Conservation (phyloP, 345 rosid species). For the Cochlearia excelsa region DNA sequence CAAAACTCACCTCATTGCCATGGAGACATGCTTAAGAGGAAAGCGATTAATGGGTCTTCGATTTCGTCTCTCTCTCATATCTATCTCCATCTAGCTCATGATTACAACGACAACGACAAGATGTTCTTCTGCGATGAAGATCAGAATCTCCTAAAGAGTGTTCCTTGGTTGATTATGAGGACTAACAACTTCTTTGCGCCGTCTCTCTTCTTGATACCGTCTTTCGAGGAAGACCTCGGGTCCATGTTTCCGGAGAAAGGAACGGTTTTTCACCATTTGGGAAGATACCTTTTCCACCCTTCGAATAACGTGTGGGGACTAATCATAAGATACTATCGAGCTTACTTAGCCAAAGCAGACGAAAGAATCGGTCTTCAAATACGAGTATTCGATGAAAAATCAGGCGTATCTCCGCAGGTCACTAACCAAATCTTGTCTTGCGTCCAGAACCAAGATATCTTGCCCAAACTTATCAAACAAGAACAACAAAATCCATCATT, state of each 20-base stretch:
- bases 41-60: constrained; percentile 31
- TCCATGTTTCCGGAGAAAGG: constrained; percentile 54
- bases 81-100: constrained; percentile 61
- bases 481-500: constrained; percentile 25
- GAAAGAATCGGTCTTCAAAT: constrained; percentile 67
- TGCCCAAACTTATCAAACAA: constrained; percentile 44
- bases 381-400: constrained; percentile 50
- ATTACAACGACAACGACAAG: constrained; percentile 59
- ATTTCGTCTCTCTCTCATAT: constrained; percentile 39
- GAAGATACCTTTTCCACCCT: constrained; percentile 69
- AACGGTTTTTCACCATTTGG: constrained; percentile 60
- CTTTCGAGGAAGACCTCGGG: constrained; percentile 44
- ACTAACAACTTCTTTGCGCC: constrained; percentile 70
- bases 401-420: constrained; percentile 46
- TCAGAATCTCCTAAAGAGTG: constrained; percentile 40
- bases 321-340: constrained; percentile 54
- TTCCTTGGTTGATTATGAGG: constrained; percentile 69
- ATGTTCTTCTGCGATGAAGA: constrained; percentile 63
- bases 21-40: constrained; percentile 54
- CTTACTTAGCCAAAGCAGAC: constrained; percentile 63
- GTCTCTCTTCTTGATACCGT: constrained; percentile 57
- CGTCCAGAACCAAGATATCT: constrained; percentile 40
- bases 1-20: constrained; percentile 46
- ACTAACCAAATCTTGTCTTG: constrained; percentile 60
- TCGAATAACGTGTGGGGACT: constrained; percentile 67